phyloP scores from a whole-genome alignment of 139 green algal genomes.

The Tetradesmus lagerheimii region DNA sequence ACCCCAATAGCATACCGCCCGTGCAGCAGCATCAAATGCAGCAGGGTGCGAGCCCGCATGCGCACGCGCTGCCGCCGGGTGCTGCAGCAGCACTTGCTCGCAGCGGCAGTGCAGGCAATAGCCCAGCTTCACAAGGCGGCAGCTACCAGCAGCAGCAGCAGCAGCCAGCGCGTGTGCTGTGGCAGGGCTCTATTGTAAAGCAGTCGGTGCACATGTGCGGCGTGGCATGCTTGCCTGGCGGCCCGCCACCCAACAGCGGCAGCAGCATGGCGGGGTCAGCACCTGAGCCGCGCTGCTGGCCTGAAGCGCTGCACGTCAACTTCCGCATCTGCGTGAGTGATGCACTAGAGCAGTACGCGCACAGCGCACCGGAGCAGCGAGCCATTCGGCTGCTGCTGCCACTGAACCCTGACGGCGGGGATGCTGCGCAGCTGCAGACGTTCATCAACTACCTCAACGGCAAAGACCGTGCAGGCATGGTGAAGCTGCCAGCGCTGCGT shows the following conservation, averaged over 20 bases:
- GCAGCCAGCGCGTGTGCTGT: background rate
- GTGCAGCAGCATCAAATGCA: slow-evolving; percentile 14
- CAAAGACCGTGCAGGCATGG: slow-evolving; percentile 39
- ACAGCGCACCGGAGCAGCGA: background rate
- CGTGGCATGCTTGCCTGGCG: background rate
- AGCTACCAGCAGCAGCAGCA: slow-evolving; percentile 4
- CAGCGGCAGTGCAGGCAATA: background rate
- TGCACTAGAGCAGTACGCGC: slow-evolving; percentile 14
- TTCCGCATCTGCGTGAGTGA: slow-evolving; percentile 16
- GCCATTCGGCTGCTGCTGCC: slow-evolving; percentile 34
- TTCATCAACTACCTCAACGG: slow-evolving; percentile 41
- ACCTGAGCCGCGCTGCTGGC: slow-evolving; percentile 18
- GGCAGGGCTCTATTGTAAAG: slow-evolving; percentile 37
- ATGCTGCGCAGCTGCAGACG: slow-evolving; percentile 15
- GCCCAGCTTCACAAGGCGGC: background rate
- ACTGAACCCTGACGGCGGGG: background rate
- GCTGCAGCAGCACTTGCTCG: background rate
- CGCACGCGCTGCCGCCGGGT: background rate
- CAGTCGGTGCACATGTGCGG: slow-evolving; percentile 27
- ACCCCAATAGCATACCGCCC: background rate
- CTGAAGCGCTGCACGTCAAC: slow-evolving; percentile 41
- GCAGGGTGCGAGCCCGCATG: background rate
- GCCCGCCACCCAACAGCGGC: background rate
- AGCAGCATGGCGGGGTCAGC: background rate
- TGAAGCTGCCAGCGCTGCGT: slow-evolving; percentile 40